Conservation (phyloP, 1,284 basidiomycete genomes). For the Jaminaea rosea region DNA sequence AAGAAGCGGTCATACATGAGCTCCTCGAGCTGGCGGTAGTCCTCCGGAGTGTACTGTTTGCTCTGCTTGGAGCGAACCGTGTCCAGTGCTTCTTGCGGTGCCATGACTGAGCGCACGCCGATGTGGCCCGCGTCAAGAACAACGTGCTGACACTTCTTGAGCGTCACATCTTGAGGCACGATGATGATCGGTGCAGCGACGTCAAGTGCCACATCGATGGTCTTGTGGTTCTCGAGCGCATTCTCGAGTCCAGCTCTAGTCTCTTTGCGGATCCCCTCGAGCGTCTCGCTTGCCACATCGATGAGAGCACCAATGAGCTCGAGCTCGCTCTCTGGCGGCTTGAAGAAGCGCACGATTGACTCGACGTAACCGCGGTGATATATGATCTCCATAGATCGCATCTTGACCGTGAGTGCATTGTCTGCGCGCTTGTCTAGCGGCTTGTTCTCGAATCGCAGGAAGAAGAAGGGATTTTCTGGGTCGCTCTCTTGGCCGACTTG, state of each 20-base stretch:
- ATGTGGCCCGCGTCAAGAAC: conserved; percentile 97
- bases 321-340: conserved; percentile 85
- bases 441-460: conserved; percentile 81
- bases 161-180: conserved; percentile 75
- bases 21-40: conserved; percentile 77
- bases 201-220: conserved; percentile 88
- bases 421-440: conserved; percentile 89
- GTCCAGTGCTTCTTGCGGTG: conserved; percentile 70
- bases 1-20: conserved; percentile 93
- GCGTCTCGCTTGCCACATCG: conserved; percentile 81
- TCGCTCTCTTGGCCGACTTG: conserved; percentile 41
- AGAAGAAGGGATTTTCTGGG: conserved; percentile 72
- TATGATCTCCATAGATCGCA: conserved; percentile 96
- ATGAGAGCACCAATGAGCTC: conserved; percentile 69
- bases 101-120: conserved; percentile 79
- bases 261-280: conserved; percentile 89
- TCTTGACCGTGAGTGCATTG: conserved; percentile 75
- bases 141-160: conserved; percentile 70
- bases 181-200: conserved; percentile 97
- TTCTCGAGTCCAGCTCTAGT: conserved; percentile 90
- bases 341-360: conserved; percentile 83
- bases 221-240: conserved; percentile 86
- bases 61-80: conserved; percentile 77
- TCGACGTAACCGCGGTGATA: conserved; percentile 93
- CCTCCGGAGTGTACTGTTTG: conserved; percentile 76